Evolutionary conservation across 1,284 basidiomycete genomes (phyloP), one percentile per base, ranked within the genome.

Genomic region (Paramarasmius palmivorus): DNA sequence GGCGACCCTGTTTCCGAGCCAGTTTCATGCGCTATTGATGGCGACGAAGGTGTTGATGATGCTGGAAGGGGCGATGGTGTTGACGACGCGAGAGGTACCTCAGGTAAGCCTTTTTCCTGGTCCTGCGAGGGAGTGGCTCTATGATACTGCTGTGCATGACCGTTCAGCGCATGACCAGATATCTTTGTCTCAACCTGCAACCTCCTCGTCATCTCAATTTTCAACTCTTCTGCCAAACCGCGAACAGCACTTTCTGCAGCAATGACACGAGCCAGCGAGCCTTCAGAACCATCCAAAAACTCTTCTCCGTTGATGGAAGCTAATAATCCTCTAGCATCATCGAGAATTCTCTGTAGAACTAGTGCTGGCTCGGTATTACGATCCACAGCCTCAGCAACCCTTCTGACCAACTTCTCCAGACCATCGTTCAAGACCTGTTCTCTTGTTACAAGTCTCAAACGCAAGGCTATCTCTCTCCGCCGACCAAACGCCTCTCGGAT

Each of bases 401-500:
- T 72, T 46, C 78, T 68, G 6, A 80, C 67, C 83, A 84, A 86
- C 51, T 81, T 68, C 46, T 76, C 70, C 52, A 91, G 62, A 4
- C 71, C 75, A 61, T 85, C 84, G 4, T 75, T 70, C 0, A 87
- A 61, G 34, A 73, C 70, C 65, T 93, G 91, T 63, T 93, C 91
- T 22, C 86, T 71, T 0, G 78, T 76, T 1, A 90, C 73, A 62
- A 91, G 75, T 8, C 81, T 79, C 4, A 95, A 78, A 4, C 92
- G 72, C 32, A 93, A 64, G 0, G 79, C 76, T 1, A 92, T 79
- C 65, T 95, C 92, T 42, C 89, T 73, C 19, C 92, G 73, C 10
- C 92, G 77, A 2, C 90, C 91, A 51, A 84, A 90, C 0, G 82
- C 75, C 65, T 93, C 92, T 22, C 87, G 81, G 20, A 84, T 78